Conservation (phyloP, 2,329 filamentous ascomycete genomes). For the Helminthosporium solani region DNA sequence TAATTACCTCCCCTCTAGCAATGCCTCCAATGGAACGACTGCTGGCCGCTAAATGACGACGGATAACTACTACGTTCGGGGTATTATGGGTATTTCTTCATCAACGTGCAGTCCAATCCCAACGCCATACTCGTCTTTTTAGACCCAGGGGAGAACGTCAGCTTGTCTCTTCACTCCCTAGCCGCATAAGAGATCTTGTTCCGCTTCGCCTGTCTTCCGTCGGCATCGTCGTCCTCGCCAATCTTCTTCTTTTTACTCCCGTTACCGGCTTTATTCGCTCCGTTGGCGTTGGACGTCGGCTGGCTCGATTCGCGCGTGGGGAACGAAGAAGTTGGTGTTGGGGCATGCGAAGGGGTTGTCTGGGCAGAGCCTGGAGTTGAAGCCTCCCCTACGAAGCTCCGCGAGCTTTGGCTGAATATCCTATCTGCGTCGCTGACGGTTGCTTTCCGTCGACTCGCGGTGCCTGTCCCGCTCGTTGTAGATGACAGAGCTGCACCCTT, state of each 20-base stretch:
- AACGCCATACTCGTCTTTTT: too few species aligned
- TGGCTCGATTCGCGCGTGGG: constrained; percentile 49
- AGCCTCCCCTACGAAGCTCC: constrained; percentile 43
- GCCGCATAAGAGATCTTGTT: constrained; percentile 51
- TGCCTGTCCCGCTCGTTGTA: constrained; percentile 44
- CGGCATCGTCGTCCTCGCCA: constrained; percentile 50
- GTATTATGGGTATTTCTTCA: too few species aligned
- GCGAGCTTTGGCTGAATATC: constrained; percentile 60
- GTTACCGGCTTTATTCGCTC: constrained; percentile 35
- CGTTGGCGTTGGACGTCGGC: constrained; percentile 38
- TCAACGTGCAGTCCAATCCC: neutral
- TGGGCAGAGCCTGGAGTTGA: constrained; percentile 41
- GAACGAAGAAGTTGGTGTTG: constrained; percentile 50
- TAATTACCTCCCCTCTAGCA: neutral
- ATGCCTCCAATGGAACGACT: neutral
- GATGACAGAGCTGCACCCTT: constrained; percentile 72
- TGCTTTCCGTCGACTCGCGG: constrained; percentile 58
- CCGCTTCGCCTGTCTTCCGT: constrained; percentile 48
- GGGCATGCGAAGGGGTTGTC: constrained; percentile 49
- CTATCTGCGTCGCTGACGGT: constrained; percentile 68
- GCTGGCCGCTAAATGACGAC: neutral
- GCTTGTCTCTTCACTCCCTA: constrained; percentile 41
- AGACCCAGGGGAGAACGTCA: neutral
- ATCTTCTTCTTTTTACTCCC: constrained; percentile 50
- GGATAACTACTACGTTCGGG: too few species aligned